A percentile compares a stretch with the other conserved stretches of the same genome.
phyloP scores from a whole-genome alignment of 108 stramenopile species.

The Parietichytrium sp. region DNA sequence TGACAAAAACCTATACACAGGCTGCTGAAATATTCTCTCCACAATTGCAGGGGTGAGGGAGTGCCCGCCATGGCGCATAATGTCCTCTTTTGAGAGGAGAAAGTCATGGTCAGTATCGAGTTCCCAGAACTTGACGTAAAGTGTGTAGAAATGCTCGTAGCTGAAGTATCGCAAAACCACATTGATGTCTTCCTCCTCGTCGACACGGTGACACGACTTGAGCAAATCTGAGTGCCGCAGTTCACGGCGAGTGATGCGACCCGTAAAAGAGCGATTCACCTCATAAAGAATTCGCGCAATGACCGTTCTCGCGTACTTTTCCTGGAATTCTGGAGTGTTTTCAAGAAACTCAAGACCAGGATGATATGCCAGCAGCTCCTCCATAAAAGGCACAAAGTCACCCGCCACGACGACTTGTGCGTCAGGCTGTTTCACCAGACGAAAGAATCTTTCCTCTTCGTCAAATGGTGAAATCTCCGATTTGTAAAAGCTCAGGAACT shows the following conservation, averaged over 20 bases:
- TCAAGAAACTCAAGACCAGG: slow-evolving; percentile 67
- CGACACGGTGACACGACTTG: slow-evolving; percentile 56
- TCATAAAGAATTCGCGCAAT: slow-evolving; percentile 61
- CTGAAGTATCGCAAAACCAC: slow-evolving; percentile 61
- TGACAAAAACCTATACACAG: slow-evolving; percentile 73
- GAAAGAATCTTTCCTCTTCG: slow-evolving; percentile 59
- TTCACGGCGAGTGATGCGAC: slow-evolving; percentile 53
- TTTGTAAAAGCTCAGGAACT: slow-evolving; percentile 55
- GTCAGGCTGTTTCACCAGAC: slow-evolving; percentile 53
- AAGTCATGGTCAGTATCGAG: slow-evolving; percentile 94
- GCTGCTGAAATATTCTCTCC: slow-evolving; percentile 91
- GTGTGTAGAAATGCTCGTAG: slow-evolving; percentile 98
- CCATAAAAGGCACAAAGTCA: slow-evolving; percentile 59
- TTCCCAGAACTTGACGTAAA: slow-evolving; percentile 98
- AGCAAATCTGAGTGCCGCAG: slow-evolving; percentile 52
- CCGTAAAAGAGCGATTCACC: slow-evolving; percentile 55
- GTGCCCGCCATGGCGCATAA: slow-evolving; percentile 82
- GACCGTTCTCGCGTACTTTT: slow-evolving; percentile 65
- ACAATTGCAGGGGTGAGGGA: slow-evolving; percentile 87
- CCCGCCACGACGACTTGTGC: slow-evolving; percentile 52
- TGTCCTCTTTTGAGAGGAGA: slow-evolving; percentile 82
- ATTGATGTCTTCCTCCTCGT: slow-evolving; percentile 69
- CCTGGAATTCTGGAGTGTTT: slow-evolving; percentile 64
- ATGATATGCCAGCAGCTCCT: slow-evolving; percentile 59
- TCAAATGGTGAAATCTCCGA: slow-evolving; percentile 63